These are phyloP conservation scores for Scedosporium apiospermum DNA, from an alignment of 2,329 filamentous ascomycete genomes.

Conservation along the genomic window DNA sequence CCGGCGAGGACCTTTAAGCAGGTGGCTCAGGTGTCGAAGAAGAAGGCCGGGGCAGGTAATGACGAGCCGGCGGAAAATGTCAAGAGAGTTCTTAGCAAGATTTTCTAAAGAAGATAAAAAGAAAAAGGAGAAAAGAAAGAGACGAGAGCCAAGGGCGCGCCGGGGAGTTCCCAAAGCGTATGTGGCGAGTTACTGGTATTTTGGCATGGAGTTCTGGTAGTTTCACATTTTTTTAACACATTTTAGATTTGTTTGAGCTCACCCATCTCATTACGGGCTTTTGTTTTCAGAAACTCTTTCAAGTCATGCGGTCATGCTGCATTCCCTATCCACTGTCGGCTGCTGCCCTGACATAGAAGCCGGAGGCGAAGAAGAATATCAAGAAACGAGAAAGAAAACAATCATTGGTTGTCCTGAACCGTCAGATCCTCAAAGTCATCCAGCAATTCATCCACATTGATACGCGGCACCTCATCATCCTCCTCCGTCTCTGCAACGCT, in stretches of 20 bases:
- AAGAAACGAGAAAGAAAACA: background rate
- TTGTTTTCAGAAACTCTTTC: background rate
- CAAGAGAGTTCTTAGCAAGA: constrained; percentile 53
- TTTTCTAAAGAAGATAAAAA: constrained; percentile 36
- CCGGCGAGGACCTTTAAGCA: constrained; percentile 47
- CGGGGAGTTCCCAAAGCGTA: background rate
- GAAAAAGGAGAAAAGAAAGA: background rate
- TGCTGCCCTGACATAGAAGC: too few species aligned
- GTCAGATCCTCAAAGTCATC: constrained; percentile 90
- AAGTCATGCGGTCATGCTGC: background rate
- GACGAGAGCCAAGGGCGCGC: background rate
- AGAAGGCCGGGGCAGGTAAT: constrained; percentile 21
- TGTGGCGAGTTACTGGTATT: background rate
- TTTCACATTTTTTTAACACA: background rate
- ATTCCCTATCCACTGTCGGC: background rate
- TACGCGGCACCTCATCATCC: constrained; percentile 55
- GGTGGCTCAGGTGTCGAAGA: constrained; percentile 46
- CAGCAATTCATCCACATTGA: constrained; percentile 72
- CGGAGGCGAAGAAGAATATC: constrained; percentile 4
- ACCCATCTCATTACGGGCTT: background rate
- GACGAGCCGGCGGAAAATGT: constrained; percentile 44
- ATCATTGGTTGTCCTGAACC: constrained; percentile 44
- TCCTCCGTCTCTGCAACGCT: constrained; percentile 55
- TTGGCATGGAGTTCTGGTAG: background rate
- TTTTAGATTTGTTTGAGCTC: background rate